Evolutionary conservation across 768 basidiomycete genomes (phyloP).

Genomic region (Macrolepiota dolichaula): DNA sequence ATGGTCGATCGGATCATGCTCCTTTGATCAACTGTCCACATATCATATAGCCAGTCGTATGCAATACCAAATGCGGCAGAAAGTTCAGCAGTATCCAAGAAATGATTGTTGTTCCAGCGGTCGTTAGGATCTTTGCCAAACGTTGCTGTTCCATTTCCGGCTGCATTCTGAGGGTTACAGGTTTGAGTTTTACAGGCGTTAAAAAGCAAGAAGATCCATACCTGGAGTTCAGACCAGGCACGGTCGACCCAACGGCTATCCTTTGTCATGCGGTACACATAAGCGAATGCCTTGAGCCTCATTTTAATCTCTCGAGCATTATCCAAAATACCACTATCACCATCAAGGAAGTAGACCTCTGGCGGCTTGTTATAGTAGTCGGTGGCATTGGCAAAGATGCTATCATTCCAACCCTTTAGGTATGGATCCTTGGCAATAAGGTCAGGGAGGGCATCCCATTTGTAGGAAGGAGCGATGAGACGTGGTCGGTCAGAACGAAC

Average conservation of each 20-base stretch:
- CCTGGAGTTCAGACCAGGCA: slow-evolving; percentile 78
- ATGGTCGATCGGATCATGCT: slow-evolving; percentile 65
- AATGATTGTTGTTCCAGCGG: slow-evolving; percentile 87
- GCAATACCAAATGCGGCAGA: slow-evolving; percentile 86
- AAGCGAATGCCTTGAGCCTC: slow-evolving; percentile 89
- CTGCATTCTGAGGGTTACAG: slow-evolving; percentile 57
- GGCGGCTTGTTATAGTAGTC: slow-evolving; percentile 61
- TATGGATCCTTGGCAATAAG: slow-evolving; percentile 86
- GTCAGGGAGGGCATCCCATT: slow-evolving; percentile 78
- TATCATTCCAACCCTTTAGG: slow-evolving; percentile 82
- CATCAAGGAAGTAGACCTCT: slow-evolving; percentile 72
- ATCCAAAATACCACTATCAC: slow-evolving; percentile 89
- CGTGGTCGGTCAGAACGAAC: slow-evolving; percentile 82
- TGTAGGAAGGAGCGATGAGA: slow-evolving; percentile 87
- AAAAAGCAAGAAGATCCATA: slow-evolving; percentile 22
- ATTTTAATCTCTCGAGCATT: slow-evolving; percentile 85
- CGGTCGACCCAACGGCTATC: slow-evolving; percentile 91
- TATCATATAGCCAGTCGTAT: slow-evolving; percentile 94
- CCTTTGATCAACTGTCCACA: slow-evolving; percentile 75
- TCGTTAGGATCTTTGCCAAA: slow-evolving; percentile 62
- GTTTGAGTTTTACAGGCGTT: neutral
- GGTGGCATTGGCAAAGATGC: slow-evolving; percentile 88
- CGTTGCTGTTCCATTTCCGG: slow-evolving; percentile 45
- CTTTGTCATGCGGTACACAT: slow-evolving; percentile 87
- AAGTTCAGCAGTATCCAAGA: slow-evolving; percentile 91